Conservation (phyloP, 768 basidiomycete species). For the Naganishia kalamii region DNA sequence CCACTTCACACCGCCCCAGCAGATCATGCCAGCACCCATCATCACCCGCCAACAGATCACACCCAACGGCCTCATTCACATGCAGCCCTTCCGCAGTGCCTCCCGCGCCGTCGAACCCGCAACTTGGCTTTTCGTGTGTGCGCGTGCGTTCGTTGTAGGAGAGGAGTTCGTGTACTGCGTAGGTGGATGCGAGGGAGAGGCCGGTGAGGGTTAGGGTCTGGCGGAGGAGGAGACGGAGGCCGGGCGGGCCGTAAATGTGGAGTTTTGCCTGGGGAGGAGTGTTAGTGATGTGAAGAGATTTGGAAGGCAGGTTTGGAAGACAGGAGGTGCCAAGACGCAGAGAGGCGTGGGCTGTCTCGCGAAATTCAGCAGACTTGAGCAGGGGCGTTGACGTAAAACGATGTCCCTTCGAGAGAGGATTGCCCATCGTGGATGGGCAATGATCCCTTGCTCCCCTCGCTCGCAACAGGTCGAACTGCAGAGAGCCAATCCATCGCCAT, state of each 20-base stretch:
- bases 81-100: slow-evolving; percentile 34
- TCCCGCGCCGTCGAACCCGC: background rate
- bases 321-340: background rate
- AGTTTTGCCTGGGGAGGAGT: slow-evolving; percentile 20
- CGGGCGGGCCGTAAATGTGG: slow-evolving; percentile 42
- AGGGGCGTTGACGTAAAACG: too few species aligned
- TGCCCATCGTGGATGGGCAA: too few species aligned
- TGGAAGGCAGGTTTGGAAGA: background rate
- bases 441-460: too few species aligned
- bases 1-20: slow-evolving; percentile 23
- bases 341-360: too few species aligned
- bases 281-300: background rate
- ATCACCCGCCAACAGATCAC: slow-evolving; percentile 32
- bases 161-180: slow-evolving; percentile 42
- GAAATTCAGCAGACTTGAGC: too few species aligned
- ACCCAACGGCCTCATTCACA: slow-evolving; percentile 40
- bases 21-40: slow-evolving; percentile 40
- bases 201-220: slow-evolving; percentile 31
- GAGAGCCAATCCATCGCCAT: too few species aligned
- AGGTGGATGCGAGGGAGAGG: slow-evolving; percentile 33
- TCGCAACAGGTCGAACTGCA: too few species aligned
- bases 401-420: too few species aligned
- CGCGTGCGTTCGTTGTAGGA: background rate
- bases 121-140: background rate
- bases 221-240: slow-evolving; percentile 36